A percentile compares a stretch with the other conserved stretches of the same genome.
Conservation (phyloP, 176 grass and related monocot genomes). For the maize (Zea mays) region DNA sequence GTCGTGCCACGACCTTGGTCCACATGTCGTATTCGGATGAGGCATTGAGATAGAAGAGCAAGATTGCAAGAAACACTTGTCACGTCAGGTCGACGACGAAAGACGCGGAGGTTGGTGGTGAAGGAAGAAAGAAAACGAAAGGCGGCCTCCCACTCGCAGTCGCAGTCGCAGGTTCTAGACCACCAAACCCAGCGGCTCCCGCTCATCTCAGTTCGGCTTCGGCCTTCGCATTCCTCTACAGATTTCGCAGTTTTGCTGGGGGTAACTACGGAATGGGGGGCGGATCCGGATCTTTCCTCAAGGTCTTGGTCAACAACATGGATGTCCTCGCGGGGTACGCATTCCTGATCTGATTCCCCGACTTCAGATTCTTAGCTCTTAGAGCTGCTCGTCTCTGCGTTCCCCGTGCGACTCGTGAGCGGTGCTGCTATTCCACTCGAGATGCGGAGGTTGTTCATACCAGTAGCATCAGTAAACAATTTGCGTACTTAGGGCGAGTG, state of each 20-base stretch:
- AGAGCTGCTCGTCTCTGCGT: neutral
- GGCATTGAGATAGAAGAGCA: neutral
- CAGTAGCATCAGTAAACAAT: neutral
- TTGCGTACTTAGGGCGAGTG: neutral
- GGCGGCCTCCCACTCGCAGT: neutral
- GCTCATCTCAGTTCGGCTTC: neutral
- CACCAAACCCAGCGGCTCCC: conserved; percentile 5
- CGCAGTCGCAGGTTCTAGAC: conserved; percentile 24
- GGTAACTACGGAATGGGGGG: conserved; percentile 54
- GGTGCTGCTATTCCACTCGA: neutral
- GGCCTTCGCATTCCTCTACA: neutral
- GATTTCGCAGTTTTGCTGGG: conserved; percentile 28
- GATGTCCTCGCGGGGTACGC: conserved; percentile 87
- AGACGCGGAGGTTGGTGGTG: conserved; percentile 1
- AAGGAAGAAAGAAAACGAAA: neutral
- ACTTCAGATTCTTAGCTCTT: neutral
- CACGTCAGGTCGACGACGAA: neutral
- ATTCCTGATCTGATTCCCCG: conserved; percentile 31
- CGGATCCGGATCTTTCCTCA: conserved; percentile 89
- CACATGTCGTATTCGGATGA: neutral
- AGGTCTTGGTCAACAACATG: conserved; percentile 79
- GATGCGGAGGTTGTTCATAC: neutral
- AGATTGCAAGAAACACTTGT: neutral
- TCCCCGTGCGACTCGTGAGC: conserved; percentile 13
- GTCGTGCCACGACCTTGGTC: neutral